Base-by-base conservation (phyloP, 768 basidiomycete genomes). In the Mycena sanguinolenta region DNA sequence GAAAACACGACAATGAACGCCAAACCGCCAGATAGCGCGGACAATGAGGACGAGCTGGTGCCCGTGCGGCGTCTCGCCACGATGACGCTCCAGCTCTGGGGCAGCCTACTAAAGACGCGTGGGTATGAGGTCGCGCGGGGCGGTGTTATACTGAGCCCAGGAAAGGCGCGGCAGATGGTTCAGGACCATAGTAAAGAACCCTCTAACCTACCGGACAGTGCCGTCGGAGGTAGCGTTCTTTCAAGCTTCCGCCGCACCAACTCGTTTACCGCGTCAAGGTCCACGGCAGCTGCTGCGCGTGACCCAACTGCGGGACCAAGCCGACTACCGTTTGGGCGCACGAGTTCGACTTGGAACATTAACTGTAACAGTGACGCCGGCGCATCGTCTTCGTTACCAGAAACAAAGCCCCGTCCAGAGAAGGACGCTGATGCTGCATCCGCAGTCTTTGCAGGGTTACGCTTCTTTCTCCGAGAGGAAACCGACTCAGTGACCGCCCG, bases 31-130 rank as follows among this genome's bases (percentile, higher is more conserved):
- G 69, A 79, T 17, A 79, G 79, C 0, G 82, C 86, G 34, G 73
- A 71, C 34, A 70, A 80, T 23, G 81, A 79, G 0, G 82, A 82
- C 2, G 83, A 86, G 74, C 82, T 87, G 0, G 88, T 87, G 0
- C 78, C 86, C 17, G 82, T 89, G 14, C 88, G 84, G 59, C 89
- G 90, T 21, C 81, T 89, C 1, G 91, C 91, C 0, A 84, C 85
- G 0, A 84, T 90, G 3, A 91, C 91, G 0, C 83, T 92, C 46
- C 88, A 90, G 67, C 84, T 94, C 12, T 95, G 93, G 93, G 84
- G 87, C 59, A 86, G 86, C 71, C 88, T 95, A 28, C 85, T 95
- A 28, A 85, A 87, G 67, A 82, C 87, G 30, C 87, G 93, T 7
- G 93, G 93, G 13, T 93, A 91, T 77, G 86, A 90, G 71, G 79